Conservation (phyloP, 352 stramenopile genomes). For the Phytophthora sansomeana region DNA sequence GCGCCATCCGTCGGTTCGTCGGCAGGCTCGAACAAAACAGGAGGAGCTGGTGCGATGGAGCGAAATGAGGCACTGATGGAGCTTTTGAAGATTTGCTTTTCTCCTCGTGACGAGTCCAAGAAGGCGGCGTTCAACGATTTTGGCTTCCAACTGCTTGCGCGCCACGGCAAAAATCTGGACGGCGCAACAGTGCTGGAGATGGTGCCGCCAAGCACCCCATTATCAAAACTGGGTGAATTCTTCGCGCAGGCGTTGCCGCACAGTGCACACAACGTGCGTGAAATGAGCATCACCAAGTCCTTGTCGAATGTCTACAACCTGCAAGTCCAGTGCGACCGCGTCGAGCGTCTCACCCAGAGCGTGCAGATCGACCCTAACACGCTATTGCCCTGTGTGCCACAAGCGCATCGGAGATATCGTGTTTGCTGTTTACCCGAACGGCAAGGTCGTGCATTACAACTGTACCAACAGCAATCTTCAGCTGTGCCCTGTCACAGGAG, state of each 20-base stretch:
- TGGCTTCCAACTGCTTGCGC: conserved; percentile 77
- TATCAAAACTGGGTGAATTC: conserved; percentile 87
- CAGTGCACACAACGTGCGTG: conserved; percentile 84
- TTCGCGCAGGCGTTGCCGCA: conserved; percentile 83
- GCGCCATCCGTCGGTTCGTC: conserved; percentile 25
- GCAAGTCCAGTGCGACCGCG: conserved; percentile 87
- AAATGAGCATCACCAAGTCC: conserved; percentile 82
- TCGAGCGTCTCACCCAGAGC: conserved; percentile 79
- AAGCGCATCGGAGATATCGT: conserved; percentile 91
- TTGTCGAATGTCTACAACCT: conserved; percentile 92
- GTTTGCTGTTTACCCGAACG: conserved; percentile 88
- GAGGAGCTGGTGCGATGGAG: conserved; percentile 47
- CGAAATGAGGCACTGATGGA: conserved; percentile 79
- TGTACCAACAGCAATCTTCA: conserved; percentile 88
- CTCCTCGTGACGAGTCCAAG: conserved; percentile 81
- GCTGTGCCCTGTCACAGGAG: conserved; percentile 81
- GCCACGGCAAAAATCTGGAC: conserved; percentile 83
- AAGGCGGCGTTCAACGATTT: conserved; percentile 83
- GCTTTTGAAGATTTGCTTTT: conserved; percentile 85
- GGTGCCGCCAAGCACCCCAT: conserved; percentile 70
- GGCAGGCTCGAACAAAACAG: conserved; percentile 43
- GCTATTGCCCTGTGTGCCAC: conserved; percentile 79
- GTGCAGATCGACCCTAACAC: conserved; percentile 88
- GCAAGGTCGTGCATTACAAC: conserved; percentile 90
- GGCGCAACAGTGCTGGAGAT: conserved; percentile 72